phyloP scores from a whole-genome alignment of 2,329 filamentous ascomycete species.

The Talaromyces sp. region DNA sequence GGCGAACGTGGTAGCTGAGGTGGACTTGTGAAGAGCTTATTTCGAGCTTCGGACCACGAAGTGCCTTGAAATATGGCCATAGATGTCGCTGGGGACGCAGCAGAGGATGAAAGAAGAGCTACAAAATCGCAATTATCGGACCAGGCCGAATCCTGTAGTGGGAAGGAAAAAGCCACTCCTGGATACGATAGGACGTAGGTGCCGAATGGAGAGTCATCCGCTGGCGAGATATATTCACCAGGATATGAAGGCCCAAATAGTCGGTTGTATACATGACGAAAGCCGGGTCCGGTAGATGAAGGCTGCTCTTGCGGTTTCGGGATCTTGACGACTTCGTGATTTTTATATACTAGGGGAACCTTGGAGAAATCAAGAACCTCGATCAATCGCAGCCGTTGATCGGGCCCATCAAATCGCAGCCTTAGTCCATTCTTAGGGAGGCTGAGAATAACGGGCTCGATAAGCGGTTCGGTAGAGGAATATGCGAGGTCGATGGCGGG shows the following conservation, averaged over 20 bases:
- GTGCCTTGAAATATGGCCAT: constrained; percentile 89
- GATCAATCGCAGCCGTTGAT: constrained; percentile 84
- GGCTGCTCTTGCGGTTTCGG: constrained; percentile 31
- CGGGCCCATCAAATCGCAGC: constrained; percentile 85
- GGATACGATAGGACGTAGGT: constrained; percentile 91
- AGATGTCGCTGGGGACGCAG: constrained; percentile 69
- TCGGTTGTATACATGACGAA: constrained; percentile 85
- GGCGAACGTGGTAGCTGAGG: constrained; percentile 70
- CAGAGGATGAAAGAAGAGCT: constrained; percentile 72
- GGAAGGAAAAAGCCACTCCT: constrained; percentile 88
- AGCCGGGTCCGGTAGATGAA: constrained; percentile 60
- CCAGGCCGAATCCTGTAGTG: constrained; percentile 68
- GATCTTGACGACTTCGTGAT: constrained; percentile 67
- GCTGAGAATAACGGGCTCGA: constrained; percentile 66
- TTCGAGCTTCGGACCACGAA: constrained; percentile 81
- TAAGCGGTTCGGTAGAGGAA: constrained; percentile 68
- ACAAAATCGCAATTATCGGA: constrained; percentile 74
- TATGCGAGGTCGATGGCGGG: constrained; percentile 78
- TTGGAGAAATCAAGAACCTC: constrained; percentile 89
- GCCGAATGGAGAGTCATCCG: constrained; percentile 53
- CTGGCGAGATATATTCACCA: constrained; percentile 77
- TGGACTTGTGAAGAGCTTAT: constrained; percentile 67
- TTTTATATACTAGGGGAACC: constrained; percentile 75
- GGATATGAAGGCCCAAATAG: constrained; percentile 92
- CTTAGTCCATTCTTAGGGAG: constrained; percentile 83